These are phyloP conservation scores for Leccinum angustisporum DNA, from an alignment of 1,284 basidiomycete species.

Conservation along the genomic window DNA sequence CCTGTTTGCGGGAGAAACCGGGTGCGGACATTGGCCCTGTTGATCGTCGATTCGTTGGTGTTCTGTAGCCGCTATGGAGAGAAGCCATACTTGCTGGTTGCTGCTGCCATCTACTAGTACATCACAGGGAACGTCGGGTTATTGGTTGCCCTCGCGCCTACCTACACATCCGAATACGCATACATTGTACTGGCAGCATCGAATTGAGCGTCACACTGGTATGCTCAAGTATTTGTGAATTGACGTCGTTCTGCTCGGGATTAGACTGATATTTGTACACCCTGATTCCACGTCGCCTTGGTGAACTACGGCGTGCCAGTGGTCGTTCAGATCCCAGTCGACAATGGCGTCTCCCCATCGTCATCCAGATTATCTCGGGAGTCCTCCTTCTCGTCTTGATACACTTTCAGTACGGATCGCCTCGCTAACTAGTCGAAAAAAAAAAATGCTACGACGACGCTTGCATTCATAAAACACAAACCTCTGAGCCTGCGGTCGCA, in stretches of 20 bases:
- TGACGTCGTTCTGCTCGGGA: conserved; percentile 1
- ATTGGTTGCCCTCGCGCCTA: conserved; percentile 54
- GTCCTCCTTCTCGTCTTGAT: conserved; percentile 46
- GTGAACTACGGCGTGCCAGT: conserved; percentile 49
- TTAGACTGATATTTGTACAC: conserved; percentile 2
- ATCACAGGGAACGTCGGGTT: conserved; percentile 51
- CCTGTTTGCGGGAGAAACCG: conserved; percentile 27
- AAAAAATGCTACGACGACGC: conserved; percentile 46
- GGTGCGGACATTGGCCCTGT: not conserved
- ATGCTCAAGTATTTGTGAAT: conserved; percentile 37
- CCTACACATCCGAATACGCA: conserved; percentile 58
- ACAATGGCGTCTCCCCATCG: conserved; percentile 56
- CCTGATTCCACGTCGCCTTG: conserved; percentile 38
- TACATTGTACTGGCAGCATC: conserved; percentile 56
- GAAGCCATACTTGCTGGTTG: conserved; percentile 48
- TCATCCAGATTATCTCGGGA: conserved; percentile 53
- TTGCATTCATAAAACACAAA: conserved; percentile 38
- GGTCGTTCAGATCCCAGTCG: conserved; percentile 35
- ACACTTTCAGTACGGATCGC: conserved; percentile 57
- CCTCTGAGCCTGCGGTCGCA: no score
- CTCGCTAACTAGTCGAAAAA: conserved; percentile 63
- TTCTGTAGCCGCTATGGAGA: conserved; percentile 41
- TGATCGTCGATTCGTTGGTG: not conserved
- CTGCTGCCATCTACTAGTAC: conserved; percentile 46
- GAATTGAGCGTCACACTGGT: conserved; percentile 53